Evolutionary conservation across 805 yeast species (phyloP), one percentile per base, ranked within the genome.

Genomic region (Cyberlindnera misumaiensis): DNA sequence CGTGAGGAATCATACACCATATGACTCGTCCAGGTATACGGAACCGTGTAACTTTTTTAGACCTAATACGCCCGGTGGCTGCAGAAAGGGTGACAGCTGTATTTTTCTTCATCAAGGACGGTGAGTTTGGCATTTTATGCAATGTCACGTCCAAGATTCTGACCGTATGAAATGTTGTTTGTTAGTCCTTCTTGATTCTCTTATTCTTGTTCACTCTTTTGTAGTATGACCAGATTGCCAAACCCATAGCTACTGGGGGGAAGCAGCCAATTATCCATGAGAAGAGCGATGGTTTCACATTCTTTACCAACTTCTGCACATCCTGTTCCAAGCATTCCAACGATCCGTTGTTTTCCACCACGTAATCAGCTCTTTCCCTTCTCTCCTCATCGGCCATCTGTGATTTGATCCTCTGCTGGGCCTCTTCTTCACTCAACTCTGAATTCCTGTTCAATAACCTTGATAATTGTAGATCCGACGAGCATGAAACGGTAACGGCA

Each of bases 341-440:
- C 6, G 67, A 55, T 11, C 64, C 60, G 41, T 75, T 69, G 51
- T 93, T 94, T 18, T 79, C 75, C 12, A 94, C 59, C 2, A 84
- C 75, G 28, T 68, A 60, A 49, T 87, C 95, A 1, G 95, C 78
- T 36, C 69, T 64, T 15, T 53, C 52, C 15, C 72, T 67, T 46
- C 86, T 77, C 32, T 68, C 76, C 11, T 66, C 72, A 35, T 73
- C 70, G 2, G 80, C 55, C 83, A 88, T 78, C 57, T 93, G 99
- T 35, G 86, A 73, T 7, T 65, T 66, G 22, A 93, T 83, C 40
- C 97, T 68, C 42, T 80, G 72, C 8, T 64, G 52, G 1, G 90
- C 90, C 41, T 89, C 96, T 12, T 75, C 77, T 25, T 51, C 56
- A 3, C 77, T 55, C 46, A 90, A 59, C 22, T 77, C 80, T 0